Evolutionary conservation across 73 alveolate species (phyloP).

Genomic region (Stentor roeselii): DNA sequence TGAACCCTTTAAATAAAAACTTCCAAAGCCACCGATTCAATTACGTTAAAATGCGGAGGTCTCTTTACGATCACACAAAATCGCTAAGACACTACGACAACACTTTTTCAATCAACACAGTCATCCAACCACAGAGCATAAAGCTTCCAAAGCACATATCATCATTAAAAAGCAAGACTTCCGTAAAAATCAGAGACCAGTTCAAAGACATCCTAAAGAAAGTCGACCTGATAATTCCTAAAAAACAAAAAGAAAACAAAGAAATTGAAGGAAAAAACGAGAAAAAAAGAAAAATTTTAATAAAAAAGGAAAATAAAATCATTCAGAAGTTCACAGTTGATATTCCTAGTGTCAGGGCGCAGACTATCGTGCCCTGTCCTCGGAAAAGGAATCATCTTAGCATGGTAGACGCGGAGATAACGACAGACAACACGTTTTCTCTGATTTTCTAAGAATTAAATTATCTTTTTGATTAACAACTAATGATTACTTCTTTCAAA

Average conservation of each 20-base stretch:
- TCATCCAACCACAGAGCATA: background rate
- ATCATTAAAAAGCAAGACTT: no score
- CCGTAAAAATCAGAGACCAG: background rate
- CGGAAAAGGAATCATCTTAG: background rate
- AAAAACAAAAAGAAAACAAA: no score
- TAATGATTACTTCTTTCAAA: no score
- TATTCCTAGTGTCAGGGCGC: background rate
- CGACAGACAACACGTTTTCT: no score
- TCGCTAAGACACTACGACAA: background rate
- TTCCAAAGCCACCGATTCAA: background rate
- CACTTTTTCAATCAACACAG: background rate
- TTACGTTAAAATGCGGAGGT: background rate
- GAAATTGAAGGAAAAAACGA: background rate
- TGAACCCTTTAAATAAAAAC: no score
- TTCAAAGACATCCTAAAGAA: background rate
- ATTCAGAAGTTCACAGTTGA: background rate
- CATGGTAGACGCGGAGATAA: background rate
- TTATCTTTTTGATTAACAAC: no score
- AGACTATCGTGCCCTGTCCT: background rate
- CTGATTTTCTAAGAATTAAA: no score
- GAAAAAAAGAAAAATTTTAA: background rate
- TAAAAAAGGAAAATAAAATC: no score
- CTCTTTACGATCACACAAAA: background rate
- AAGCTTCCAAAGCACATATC: background rate
- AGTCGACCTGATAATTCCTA: background rate